Percentiles rank a stretch among this genome's conserved stretches.
These are phyloP conservation scores for Ephemerocybe angulata DNA, from an alignment of 768 basidiomycete genomes.

Conservation along the genomic window DNA sequence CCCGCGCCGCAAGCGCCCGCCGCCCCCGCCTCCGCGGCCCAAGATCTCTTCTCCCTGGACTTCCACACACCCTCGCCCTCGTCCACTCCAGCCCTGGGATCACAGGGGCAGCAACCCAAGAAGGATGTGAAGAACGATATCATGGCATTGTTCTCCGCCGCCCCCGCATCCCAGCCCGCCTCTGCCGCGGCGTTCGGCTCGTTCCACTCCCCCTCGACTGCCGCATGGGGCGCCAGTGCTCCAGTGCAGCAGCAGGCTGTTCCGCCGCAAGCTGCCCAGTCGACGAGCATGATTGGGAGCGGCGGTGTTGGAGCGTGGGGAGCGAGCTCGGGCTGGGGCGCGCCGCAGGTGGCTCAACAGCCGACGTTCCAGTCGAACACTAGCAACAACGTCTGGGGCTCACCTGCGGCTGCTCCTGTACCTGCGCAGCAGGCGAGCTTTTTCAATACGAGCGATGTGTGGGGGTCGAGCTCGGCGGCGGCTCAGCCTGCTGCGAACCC, in stretches of 20 bases:
- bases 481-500: background rate
- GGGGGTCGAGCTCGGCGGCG: conserved; percentile 40
- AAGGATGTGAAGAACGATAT: conserved; percentile 86
- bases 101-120: conserved; percentile 34
- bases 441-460: conserved; percentile 55
- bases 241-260: conserved; percentile 20
- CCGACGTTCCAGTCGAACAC: conserved; percentile 27
- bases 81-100: conserved; percentile 20
- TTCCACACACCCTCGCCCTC: conserved; percentile 57
- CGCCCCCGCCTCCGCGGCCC: conserved; percentile 31
- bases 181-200: conserved; percentile 31
- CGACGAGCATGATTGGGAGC: conserved; percentile 53
- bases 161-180: conserved; percentile 33
- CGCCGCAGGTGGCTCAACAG: conserved; percentile 18
- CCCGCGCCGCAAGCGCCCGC: conserved; percentile 24
- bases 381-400: conserved; percentile 41
- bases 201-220: conserved; percentile 24
- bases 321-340: conserved; percentile 60
- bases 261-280: conserved; percentile 20
- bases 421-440: conserved; percentile 4
- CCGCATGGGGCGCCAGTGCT: conserved; percentile 27
- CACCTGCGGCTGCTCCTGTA: conserved; percentile 19
- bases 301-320: conserved; percentile 64
- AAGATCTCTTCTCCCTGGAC: conserved; percentile 82
- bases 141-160: conserved; percentile 69